Evolutionary conservation across 495 filamentous ascomycete genomes (phyloP), one percentile per base, ranked within the genome.

Genomic region (Penicillium salamii): DNA sequence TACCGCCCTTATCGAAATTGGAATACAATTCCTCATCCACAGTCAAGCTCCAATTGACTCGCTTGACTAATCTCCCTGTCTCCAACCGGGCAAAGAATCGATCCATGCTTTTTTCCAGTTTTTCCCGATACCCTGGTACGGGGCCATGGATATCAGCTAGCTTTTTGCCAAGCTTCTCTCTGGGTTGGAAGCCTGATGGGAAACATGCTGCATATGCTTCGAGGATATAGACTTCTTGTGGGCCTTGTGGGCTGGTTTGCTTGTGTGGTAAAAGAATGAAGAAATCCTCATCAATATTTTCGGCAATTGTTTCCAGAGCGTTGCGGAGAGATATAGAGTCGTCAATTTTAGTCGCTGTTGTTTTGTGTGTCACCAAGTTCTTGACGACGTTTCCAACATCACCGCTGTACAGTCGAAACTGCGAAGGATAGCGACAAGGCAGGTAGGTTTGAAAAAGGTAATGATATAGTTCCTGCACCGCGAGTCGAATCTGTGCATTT

Each of bases 31-130:
- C 56, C 1, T 69, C 55, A 37, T 80, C 64, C 1, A 80, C 84
- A 7, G 82, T 82, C 7, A 91, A 65, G 36, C 72, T 69, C 89
- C 88, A 91, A 64, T 85, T 77, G 3, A 63, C 66, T 18, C 73
- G 49, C 46, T 68, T 65, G 12, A 75, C 70, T 33, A 62, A 65
- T 38, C 49, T 58, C 0, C 72, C 73, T 2, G 66, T 64, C 48
- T 74, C 69, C 8, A 75, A n/a, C 18, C 57, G 55, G 9, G 63
- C 62, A 46, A 95, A 93, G 66, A 85, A 91, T 14, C 82, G 73
- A 61, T 92, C 88, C 85, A 95, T 90, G 45, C 83, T 87, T 20
- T 75, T 76, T 43, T 84, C 82, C 2, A 95, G 74, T 62, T 87
- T 90, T 20, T 80, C 78, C 20, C 65, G 65, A 58, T 90, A 92